Conservation (phyloP, 2,329 filamentous ascomycete genomes). For the Chaetomium sp. region DNA sequence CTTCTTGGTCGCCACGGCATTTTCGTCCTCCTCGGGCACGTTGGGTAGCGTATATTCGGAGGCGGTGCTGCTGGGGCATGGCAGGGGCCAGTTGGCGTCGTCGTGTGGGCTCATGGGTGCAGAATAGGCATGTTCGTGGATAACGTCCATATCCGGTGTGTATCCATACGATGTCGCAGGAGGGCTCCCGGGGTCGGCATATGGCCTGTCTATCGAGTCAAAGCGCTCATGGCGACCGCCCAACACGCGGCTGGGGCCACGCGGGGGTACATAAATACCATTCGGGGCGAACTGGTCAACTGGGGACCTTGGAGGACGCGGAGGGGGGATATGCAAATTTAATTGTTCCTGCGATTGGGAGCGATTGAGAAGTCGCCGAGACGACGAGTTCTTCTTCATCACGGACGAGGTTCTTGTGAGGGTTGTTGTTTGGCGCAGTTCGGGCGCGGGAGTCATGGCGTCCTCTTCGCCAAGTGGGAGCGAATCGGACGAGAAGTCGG, state of each 20-base stretch:
- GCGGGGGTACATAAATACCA: slow-evolving; percentile 53
- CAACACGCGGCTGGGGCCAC: slow-evolving; percentile 58
- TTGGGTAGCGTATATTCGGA: slow-evolving; percentile 55
- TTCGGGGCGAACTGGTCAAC: slow-evolving; percentile 38
- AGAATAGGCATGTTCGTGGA: slow-evolving; percentile 38
- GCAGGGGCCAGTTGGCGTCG: slow-evolving; percentile 50
- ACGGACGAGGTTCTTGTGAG: slow-evolving; percentile 35
- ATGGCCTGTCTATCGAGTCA: slow-evolving; percentile 46
- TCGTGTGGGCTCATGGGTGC: slow-evolving; percentile 48
- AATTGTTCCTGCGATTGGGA: slow-evolving; percentile 55
- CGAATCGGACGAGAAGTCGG: slow-evolving; percentile 52
- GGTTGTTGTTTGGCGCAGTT: slow-evolving; percentile 32
- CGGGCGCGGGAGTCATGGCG: slow-evolving; percentile 18
- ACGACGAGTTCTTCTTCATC: slow-evolving; percentile 39
- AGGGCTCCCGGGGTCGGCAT: slow-evolving; percentile 34
- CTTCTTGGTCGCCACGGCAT: slow-evolving; percentile 40
- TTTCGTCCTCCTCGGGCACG: slow-evolving; percentile 66
- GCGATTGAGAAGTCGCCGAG: slow-evolving; percentile 46
- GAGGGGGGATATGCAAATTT: slow-evolving; percentile 45
- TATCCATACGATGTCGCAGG: slow-evolving; percentile 38
- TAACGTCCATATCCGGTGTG: slow-evolving; percentile 34
- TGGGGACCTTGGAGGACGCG: slow-evolving; percentile 55
- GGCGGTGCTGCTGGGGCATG: slow-evolving; percentile 40
- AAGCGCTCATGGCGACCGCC: slow-evolving; percentile 46
- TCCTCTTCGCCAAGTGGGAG: slow-evolving; percentile 36